Base-by-base conservation (phyloP, 805 yeast species). In the Kodamaea laetipori region DNA sequence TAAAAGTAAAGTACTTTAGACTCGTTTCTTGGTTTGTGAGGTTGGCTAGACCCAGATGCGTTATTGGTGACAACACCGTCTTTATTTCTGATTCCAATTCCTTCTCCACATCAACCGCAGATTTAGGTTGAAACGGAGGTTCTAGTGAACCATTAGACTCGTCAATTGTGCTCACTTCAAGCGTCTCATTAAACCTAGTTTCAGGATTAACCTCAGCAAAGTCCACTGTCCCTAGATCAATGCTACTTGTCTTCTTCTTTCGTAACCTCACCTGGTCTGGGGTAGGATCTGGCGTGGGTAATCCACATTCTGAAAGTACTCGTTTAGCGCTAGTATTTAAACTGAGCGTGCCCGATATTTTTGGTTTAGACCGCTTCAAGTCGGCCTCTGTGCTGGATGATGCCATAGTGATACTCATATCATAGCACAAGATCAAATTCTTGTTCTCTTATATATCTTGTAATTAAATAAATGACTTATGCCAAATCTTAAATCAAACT, bases 1-100 rank as follows among this genome's bases (percentile, higher is more conserved):
- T 46, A 18, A 56, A 45, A 0, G 64, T 55, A 41, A 62, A 55
- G 30, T 47, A 44, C 42, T 52, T 58, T 24, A 35, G 19, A 13
- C 27, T 35, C 6, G 38, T 12, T 12, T 35, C 38, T 4, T 35
- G 38, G 27, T 12, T 24, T 12, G 38, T 21, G 4, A 35, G 27
- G 27, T 35, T 24, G 15, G 38, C 12, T 4, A 35, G 18, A n/a
- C 38, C 38, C 38, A 35, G 38, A n/a, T 35, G 38, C 8, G 28
- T 6, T 17, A 35, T 23, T 6, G 38, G 38, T 12, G 38, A 28
- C 16, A 38, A 26, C 28, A 38, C 41, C 3, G 41, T 28, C 25
- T 38, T 28, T 24, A 38, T 31, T n/a, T 38, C 41, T 7, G 35
- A 28, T 18, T 28, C 24, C 35, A 37, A 37, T 16, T 16, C 28